Evolutionary conservation across 2,329 filamentous ascomycete genomes (phyloP), one percentile per base, ranked within the genome.

Genomic region (Botrytis medusae): DNA sequence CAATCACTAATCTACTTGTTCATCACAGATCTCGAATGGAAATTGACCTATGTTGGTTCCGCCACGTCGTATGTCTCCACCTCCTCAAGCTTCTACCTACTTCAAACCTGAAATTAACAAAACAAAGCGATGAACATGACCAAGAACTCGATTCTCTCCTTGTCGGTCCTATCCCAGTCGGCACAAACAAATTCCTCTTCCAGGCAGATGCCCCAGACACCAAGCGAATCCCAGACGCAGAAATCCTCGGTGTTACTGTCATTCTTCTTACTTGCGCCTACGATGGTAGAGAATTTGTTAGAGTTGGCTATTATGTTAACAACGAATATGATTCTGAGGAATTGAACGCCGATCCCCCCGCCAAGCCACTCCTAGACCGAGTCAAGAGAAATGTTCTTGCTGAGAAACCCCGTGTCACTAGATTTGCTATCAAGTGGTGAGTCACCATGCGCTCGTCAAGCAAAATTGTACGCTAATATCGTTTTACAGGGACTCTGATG

Each of bases 261-360:
- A 94, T 99, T 79, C 91, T 99, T 72, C 89, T 99, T 77, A 97
- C 94, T 73, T 98, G 96, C 84, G 93, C 94, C 83, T 99, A 99
- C 84, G 96, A 99, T 80, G 92, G 93, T 71, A 91, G 96, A 81
- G 96, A 99, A 83, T 99, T 99, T 80, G 94, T 99, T 57, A 94
- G 96, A 77, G 95, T 99, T 60, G 96, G 96, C 75, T 99, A 99
- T 88, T 99, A 99, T 79, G 96, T 99, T 80, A 99, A 98, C 87
- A 99, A 99, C 80, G 97, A 99, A 83, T 99, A 99, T 83, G 94
- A 97, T 79, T 92, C 93, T 40, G 94, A 97, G 80, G 93, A 97
- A 82, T 88, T 99, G 76, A 92, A 90, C 79, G 90, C 92, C 65
- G 95, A 98, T 79, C 96, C 96, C 16, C 96, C 96, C 10, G 88